Evolutionary conservation across 2,329 filamentous ascomycete species (phyloP).

Genomic region (Anthostomella pinea): DNA sequence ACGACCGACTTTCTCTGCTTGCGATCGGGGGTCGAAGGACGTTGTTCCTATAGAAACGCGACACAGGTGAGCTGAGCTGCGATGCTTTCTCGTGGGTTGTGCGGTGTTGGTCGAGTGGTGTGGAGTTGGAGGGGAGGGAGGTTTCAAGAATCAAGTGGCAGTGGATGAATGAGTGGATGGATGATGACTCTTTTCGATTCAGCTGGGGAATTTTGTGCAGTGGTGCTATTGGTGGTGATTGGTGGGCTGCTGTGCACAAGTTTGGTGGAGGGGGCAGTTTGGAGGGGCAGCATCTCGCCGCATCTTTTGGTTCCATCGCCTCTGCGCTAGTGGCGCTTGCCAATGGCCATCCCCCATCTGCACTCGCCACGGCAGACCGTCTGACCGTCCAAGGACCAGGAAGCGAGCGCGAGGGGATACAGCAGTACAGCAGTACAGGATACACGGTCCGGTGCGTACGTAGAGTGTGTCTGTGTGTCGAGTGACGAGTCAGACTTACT

Average conservation of each 20-base stretch:
- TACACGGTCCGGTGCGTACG: too few relatives aligned
- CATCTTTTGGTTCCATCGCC: background rate
- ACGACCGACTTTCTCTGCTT: constrained; percentile 91
- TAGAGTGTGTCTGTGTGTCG: too few relatives aligned
- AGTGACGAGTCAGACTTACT: constrained; percentile 9
- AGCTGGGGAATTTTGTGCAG: background rate
- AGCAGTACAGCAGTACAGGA: too few relatives aligned
- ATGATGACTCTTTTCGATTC: constrained; percentile 1
- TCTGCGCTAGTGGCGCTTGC: background rate
- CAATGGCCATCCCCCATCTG: too few relatives aligned
- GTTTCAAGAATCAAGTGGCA: too few relatives aligned
- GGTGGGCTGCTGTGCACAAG: background rate
- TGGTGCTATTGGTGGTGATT: background rate
- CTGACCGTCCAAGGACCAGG: too few relatives aligned
- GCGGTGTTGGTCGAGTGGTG: background rate
- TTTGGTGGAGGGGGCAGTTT: background rate
- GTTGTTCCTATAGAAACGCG: constrained; percentile 28
- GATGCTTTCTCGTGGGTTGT: background rate
- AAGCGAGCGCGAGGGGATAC: too few relatives aligned
- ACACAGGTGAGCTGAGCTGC: too few relatives aligned
- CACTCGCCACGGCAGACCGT: too few relatives aligned
- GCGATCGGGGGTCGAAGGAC: constrained; percentile 44
- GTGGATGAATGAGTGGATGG: background rate
- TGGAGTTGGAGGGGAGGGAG: background rate
- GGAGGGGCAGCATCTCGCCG: constrained; percentile 2